These are phyloP conservation scores for Vitis amurensis DNA, from an alignment of 164 flowering plant species.

Conservation along the genomic window DNA sequence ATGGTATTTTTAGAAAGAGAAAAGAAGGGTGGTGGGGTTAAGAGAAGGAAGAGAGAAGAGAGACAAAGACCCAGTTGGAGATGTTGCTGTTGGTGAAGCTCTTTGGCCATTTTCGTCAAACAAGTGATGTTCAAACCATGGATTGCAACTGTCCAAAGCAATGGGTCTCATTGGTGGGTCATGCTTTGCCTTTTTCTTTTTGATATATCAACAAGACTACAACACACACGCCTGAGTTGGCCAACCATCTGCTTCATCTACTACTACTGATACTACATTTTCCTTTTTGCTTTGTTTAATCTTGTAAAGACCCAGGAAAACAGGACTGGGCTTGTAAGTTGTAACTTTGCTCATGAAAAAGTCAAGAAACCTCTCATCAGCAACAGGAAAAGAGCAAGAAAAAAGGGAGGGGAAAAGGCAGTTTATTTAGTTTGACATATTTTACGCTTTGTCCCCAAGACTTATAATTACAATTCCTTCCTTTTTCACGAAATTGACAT, in stretches of 20 bases:
- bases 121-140: slow-evolving; percentile 38
- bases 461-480: not conserved
- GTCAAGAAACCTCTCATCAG: slow-evolving; percentile 7
- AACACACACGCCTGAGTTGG: too few relatives aligned
- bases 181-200: slow-evolving; percentile 9
- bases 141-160: slow-evolving; percentile 43
- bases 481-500: not conserved
- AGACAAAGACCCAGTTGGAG: slow-evolving; percentile 34
- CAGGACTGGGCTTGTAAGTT: not conserved
- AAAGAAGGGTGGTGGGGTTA: not conserved
- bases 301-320: slow-evolving; percentile 15
- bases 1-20: not conserved
- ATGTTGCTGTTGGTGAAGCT: slow-evolving; percentile 28
- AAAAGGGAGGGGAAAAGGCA: slow-evolving; percentile 16
- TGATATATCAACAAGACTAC: not conserved
- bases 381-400: not conserved
- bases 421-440: slow-evolving; percentile 14
- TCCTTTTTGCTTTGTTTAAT: not conserved
- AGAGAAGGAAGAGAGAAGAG: slow-evolving; percentile 15
- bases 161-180: slow-evolving; percentile 49
- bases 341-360: slow-evolving; percentile 5
- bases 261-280: not conserved
- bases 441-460: slow-evolving; percentile 15
- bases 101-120: slow-evolving; percentile 55
- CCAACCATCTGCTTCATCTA: not conserved